Evolutionary conservation across 2,329 filamentous ascomycete genomes (phyloP), one percentile per base, ranked within the genome.

Genomic region (Trichoderma arundinaceum): DNA sequence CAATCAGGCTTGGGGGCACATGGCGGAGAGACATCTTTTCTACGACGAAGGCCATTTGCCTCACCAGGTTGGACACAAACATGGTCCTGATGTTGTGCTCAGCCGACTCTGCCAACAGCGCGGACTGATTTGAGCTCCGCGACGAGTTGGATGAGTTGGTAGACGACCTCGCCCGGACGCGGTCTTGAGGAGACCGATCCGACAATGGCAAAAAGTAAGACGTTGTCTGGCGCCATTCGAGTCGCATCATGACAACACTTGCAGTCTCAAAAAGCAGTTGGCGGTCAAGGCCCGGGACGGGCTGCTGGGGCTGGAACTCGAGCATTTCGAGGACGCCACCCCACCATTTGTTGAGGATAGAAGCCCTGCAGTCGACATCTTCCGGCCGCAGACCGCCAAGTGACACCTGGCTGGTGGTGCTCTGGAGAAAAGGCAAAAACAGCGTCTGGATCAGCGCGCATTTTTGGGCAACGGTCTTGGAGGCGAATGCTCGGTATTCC

Each of bases 331-430:
- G 79, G 44, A 97, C 81, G 1, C 87, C 89, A 49, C 84, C 89
- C 94, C 94, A 97, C 94, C 94, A 97, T 74, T 92, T 94, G 75
- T 95, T 92, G 66, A 97, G 79, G 54, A 96, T 92, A 51, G 88
- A 88, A 2, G 90, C 86, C 67, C 94, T 86, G 41, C 90, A 86
- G 72, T 97, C 93, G 51, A 97, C 78, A 74, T 96, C 92, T 78
- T 96, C 92, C 1, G 92, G 83, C n/a, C 86, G 81, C 52, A 97
- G 81, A 15, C 75, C 74, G 66, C 77, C 79, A 71, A 87, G 90
- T 8, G 91, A 92, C 1, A 86, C 79, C 72, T 94, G 89, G 39
- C 84, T 80, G 67, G 86, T 84, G 71, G 93, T 89, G 59, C 85
- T 88, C 65, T 87, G 85, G 49, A 97, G 79, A 72, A 97, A 96